These are phyloP conservation scores for Amanita pallidorosea DNA, from an alignment of 768 basidiomycete genomes.

Conservation along the genomic window DNA sequence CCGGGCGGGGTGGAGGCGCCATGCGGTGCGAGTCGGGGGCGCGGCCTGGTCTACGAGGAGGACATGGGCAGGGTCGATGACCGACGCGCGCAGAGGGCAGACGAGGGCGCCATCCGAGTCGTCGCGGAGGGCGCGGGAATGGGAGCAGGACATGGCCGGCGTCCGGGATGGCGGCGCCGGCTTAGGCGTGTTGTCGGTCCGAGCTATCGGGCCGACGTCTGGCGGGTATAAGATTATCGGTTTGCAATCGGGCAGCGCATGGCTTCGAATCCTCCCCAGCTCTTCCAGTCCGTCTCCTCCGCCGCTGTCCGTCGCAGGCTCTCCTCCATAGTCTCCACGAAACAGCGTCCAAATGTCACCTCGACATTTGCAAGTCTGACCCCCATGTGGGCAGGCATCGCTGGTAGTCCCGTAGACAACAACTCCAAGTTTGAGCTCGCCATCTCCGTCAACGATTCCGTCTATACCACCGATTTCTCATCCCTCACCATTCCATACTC, in stretches of 20 bases:
- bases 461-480: conserved; percentile 74
- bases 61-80: conserved; percentile 50
- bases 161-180: too few species aligned
- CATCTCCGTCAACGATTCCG: conserved; percentile 74
- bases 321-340: conserved; percentile 38
- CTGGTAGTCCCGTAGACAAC: conserved; percentile 50
- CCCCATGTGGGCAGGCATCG: conserved; percentile 83
- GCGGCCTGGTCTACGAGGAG: conserved; percentile 42
- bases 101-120: conserved; percentile 48
- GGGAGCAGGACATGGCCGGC: conserved; percentile 35
- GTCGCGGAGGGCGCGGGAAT: conserved; percentile 39
- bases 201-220: background rate
- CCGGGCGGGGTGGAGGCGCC: conserved; percentile 45
- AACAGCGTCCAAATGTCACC: conserved; percentile 41
- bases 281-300: conserved; percentile 58
- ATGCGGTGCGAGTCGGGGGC: conserved; percentile 17
- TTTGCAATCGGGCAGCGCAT: conserved; percentile 21
- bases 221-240: background rate
- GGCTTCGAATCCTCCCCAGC: conserved; percentile 32
- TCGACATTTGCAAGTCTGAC: conserved; percentile 53
- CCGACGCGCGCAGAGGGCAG: conserved; percentile 64
- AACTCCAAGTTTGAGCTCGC: conserved; percentile 59
- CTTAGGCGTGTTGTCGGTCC: too few species aligned
- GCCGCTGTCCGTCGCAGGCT: conserved; percentile 57
- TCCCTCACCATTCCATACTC: conserved; percentile 45